Conservation (phyloP, 1,139 yeast species). For the Diutina neorugosa region DNA sequence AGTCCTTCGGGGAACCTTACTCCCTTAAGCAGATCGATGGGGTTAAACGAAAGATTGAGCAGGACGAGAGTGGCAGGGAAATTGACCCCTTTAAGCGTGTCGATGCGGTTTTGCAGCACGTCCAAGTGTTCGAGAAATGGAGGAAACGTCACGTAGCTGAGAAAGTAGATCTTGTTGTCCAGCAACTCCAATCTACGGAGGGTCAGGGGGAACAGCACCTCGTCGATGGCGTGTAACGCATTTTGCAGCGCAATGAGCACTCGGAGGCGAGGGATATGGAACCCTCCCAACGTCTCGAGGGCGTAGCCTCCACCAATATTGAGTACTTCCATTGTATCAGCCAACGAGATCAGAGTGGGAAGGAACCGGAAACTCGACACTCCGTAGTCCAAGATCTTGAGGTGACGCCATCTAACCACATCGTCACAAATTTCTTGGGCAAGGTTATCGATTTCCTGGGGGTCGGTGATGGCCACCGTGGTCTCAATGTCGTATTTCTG, state of each 20-base stretch:
- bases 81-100: slow-evolving; percentile 24
- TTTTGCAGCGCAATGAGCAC: slow-evolving; percentile 24
- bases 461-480: slow-evolving; percentile 3
- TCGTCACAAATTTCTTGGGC: slow-evolving; percentile 25
- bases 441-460: not conserved
- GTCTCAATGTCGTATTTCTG: slow-evolving; percentile 3
- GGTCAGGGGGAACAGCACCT: slow-evolving; percentile 21
- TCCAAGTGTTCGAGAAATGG: slow-evolving; percentile 19
- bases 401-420: slow-evolving; percentile 23
- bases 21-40: slow-evolving; percentile 33
- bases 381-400: slow-evolving; percentile 26
- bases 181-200: slow-evolving; percentile 22
- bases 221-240: slow-evolving; percentile 24
- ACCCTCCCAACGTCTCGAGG: slow-evolving; percentile 29
- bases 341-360: slow-evolving; percentile 28
- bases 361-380: slow-evolving; percentile 26
- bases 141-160: slow-evolving; percentile 31
- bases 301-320: slow-evolving; percentile 32
- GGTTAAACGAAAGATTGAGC: slow-evolving; percentile 26
- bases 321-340: slow-evolving; percentile 25
- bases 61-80: slow-evolving; percentile 23
- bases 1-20: slow-evolving; percentile 29
- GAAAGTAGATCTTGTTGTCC: slow-evolving; percentile 29
- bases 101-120: slow-evolving; percentile 30
- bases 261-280: slow-evolving; percentile 27